Percentiles rank a stretch among this genome's conserved stretches.
Evolutionary conservation across 257 asterid genomes (phyloP).

Genomic region (Penstemon barbatus): DNA sequence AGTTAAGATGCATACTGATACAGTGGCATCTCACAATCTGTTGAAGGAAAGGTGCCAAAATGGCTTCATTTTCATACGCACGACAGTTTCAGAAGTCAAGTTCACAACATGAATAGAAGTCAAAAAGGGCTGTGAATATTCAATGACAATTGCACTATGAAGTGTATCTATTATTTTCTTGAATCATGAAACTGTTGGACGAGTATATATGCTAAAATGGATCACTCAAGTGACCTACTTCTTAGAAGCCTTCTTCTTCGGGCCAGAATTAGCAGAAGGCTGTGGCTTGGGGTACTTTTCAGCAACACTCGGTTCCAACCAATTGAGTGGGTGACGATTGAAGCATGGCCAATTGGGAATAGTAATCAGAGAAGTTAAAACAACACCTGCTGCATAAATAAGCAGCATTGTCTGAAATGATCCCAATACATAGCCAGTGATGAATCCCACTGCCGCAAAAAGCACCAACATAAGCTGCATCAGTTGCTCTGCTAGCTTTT

Average conservation of each 20-base stretch:
- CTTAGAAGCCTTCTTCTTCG: conserved; percentile 58
- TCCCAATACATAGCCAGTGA: conserved; percentile 55
- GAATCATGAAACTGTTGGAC: not conserved
- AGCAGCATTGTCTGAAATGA: conserved; percentile 68
- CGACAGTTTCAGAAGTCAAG: no score
- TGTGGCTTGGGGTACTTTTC: conserved; percentile 73
- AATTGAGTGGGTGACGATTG: conserved; percentile 67
- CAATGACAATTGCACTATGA: no score
- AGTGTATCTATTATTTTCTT: not conserved
- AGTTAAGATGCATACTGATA: no score
- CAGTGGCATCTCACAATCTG: no score
- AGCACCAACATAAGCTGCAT: conserved; percentile 67
- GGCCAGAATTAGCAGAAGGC: conserved; percentile 30
- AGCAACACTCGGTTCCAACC: conserved; percentile 68
- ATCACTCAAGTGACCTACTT: conserved; percentile 40
- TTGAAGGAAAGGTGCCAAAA: no score
- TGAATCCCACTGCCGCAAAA: conserved; percentile 59
- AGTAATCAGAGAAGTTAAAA: conserved; percentile 55
- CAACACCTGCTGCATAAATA: conserved; percentile 63
- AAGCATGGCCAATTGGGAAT: conserved; percentile 74
- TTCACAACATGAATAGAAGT: no score
- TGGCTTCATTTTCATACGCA: no score
- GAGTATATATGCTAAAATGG: not conserved
- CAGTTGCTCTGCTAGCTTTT: conserved; percentile 68
- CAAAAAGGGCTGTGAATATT: no score